phyloP scores from a whole-genome alignment of 306 rosid genomes.

The Quercus variabilis region DNA sequence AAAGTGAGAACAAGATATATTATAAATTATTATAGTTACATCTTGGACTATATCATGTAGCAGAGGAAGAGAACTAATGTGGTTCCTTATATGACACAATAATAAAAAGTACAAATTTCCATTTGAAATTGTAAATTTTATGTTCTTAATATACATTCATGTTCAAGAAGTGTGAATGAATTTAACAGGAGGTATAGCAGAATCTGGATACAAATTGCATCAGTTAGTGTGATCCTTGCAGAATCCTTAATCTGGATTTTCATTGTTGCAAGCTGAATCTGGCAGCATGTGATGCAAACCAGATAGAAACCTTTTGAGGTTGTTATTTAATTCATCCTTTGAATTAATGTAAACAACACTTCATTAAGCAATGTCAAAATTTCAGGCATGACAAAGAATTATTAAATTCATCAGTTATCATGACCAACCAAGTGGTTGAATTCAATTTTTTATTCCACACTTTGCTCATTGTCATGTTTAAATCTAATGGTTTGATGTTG shows the following conservation, averaged over 20 bases:
- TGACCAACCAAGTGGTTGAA: too few species aligned
- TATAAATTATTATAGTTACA: not conserved
- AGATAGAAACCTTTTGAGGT: slow-evolving; percentile 72
- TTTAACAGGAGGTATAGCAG: slow-evolving; percentile 50
- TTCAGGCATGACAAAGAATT: too few species aligned
- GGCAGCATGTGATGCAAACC: slow-evolving; percentile 49
- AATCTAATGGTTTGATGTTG: too few species aligned
- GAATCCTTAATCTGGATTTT: slow-evolving; percentile 53
- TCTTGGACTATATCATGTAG: not conserved
- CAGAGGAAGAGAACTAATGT: not conserved
- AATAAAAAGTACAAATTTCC: not conserved
- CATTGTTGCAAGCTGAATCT: slow-evolving; percentile 64
- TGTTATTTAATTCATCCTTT: not conserved
- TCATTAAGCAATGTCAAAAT: not conserved
- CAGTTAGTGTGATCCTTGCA: not conserved
- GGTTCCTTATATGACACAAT: not conserved
- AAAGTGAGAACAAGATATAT: not conserved
- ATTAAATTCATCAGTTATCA: too few species aligned
- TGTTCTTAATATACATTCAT: slow-evolving; percentile 6
- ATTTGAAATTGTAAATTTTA: not conserved
- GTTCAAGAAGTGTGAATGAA: slow-evolving; percentile 16
- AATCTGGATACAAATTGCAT: slow-evolving; percentile 54
- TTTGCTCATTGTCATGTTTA: too few species aligned
- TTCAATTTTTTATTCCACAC: too few species aligned
- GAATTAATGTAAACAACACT: not conserved